Percentiles rank a stretch among this genome's conserved stretches.
Conservation (phyloP, 306 rosid species). For the Cucumis sativus region DNA sequence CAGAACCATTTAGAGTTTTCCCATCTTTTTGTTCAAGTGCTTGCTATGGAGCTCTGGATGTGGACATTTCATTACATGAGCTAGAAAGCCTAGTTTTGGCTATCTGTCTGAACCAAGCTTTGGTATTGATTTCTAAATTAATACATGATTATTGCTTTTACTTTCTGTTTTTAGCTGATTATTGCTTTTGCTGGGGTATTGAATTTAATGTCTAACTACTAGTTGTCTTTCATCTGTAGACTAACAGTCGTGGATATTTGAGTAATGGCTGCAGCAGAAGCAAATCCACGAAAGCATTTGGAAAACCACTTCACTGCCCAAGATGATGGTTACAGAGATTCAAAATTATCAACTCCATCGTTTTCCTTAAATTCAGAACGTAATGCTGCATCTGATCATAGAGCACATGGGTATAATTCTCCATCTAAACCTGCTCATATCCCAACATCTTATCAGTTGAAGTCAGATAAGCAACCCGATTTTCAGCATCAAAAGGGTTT, state of each 20-base stretch:
- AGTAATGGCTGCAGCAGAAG: slow-evolving; percentile 8
- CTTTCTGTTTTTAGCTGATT: background rate
- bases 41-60: background rate
- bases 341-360: slow-evolving; percentile 12
- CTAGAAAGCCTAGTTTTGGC: background rate
- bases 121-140: background rate
- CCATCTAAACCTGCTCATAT: slow-evolving; percentile 15
- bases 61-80: background rate
- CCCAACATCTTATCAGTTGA: slow-evolving; percentile 35
- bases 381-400: slow-evolving; percentile 23
- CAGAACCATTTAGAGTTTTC: background rate
- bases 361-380: slow-evolving; percentile 28
- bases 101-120: background rate
- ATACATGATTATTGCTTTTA: background rate
- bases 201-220: background rate
- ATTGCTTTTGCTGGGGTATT: background rate
- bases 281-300: slow-evolving; percentile 3
- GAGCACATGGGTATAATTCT: slow-evolving; percentile 15
- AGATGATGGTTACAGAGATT: slow-evolving; percentile 9
- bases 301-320: slow-evolving; percentile 12
- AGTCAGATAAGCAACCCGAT: slow-evolving; percentile 54
- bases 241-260: background rate
- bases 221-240: background rate
- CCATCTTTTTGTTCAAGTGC: background rate
- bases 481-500: slow-evolving; percentile 28